phyloP scores from a whole-genome alignment of 768 basidiomycete species.

The Auricularia auricula-judae region DNA sequence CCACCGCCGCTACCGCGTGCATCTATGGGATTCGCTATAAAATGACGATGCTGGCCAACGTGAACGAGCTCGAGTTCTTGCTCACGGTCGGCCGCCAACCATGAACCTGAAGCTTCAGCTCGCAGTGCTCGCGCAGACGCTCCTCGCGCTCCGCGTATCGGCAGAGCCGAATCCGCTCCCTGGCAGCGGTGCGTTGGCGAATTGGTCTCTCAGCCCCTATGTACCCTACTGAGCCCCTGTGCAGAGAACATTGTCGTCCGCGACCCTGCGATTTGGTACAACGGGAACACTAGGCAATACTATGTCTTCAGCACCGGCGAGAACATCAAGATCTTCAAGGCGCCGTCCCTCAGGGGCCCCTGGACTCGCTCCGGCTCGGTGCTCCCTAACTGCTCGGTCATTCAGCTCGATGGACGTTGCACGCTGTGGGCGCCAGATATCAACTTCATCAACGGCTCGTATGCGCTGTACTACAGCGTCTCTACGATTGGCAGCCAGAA shows the following conservation, averaged over 20 bases:
- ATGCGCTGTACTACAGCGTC: constrained; percentile 15
- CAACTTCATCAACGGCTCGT: constrained; percentile 12
- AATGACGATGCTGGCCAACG: no score
- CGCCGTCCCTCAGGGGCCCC: constrained; percentile 1
- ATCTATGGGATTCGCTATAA: no score
- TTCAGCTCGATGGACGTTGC: constrained; percentile 7
- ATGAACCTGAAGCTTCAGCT: no score
- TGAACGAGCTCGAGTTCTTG: no score
- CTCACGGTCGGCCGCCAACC: no score
- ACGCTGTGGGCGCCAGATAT: constrained; percentile 19
- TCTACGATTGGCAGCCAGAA: constrained; percentile 15
- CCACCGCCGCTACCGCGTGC: no score
- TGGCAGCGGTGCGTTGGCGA: neutral
- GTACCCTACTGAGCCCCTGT: neutral
- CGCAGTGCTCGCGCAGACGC: neutral
- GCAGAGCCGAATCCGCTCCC: neutral
- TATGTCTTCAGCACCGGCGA: neutral
- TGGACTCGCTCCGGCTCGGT: constrained; percentile 14
- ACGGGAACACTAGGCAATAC: neutral
- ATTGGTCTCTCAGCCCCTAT: neutral
- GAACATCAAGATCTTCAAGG: neutral
- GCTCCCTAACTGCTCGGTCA: constrained; percentile 9
- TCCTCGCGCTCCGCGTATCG: neutral
- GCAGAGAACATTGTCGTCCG: neutral
- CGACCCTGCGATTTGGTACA: neutral